phyloP scores from a whole-genome alignment of 2,329 filamentous ascomycete genomes.

The Penicillium sp. region DNA sequence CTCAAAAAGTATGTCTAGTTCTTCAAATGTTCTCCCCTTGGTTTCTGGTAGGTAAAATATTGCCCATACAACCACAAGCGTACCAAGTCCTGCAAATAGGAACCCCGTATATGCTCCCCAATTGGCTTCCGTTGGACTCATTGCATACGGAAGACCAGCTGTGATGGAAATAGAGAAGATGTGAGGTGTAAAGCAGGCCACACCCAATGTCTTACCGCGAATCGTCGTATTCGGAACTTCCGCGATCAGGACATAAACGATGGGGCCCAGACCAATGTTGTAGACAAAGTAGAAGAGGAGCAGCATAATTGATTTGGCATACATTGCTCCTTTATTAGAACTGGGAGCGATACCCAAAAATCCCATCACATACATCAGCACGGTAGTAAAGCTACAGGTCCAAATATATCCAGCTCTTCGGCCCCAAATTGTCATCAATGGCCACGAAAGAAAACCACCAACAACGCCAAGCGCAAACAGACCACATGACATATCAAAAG shows the following conservation, averaged over 20 bases:
- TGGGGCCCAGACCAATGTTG: constrained; percentile 36
- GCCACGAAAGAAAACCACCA: background rate
- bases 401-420: too few species aligned
- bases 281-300: constrained; percentile 40
- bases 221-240: constrained; percentile 42
- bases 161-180: constrained; percentile 38
- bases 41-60: constrained; percentile 22
- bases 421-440: background rate
- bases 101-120: constrained; percentile 26
- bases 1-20: constrained; percentile 30
- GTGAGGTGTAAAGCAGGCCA: constrained; percentile 37
- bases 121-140: constrained; percentile 29
- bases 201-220: constrained; percentile 43
- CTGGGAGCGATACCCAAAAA: background rate
- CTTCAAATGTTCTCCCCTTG: constrained; percentile 34
- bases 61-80: background rate
- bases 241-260: constrained; percentile 45
- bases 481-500: background rate
- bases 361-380: background rate
- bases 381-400: background rate
- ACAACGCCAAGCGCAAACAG: background rate
- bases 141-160: constrained; percentile 36
- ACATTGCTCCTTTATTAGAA: constrained; percentile 26
- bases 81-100: constrained; percentile 20
- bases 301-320: constrained; percentile 33